These are phyloP conservation scores for Dovyalis caffra DNA, from an alignment of 345 rosid species.

Conservation along the genomic window DNA sequence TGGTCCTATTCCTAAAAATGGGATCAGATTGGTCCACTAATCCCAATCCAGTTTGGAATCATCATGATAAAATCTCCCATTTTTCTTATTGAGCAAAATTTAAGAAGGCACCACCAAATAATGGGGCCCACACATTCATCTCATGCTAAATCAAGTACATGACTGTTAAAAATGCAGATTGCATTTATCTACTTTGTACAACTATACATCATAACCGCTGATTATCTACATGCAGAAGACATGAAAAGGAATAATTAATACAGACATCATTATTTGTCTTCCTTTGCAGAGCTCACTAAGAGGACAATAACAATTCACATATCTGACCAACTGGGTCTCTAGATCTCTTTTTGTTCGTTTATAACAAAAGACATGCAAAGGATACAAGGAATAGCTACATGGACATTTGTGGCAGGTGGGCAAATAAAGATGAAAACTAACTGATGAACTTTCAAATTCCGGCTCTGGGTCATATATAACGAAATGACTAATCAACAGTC, in stretches of 20 bases:
- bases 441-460: neutral
- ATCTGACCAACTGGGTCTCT: no score
- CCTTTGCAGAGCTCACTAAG: neutral
- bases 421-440: neutral
- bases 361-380: slow-evolving; percentile 6
- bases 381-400: slow-evolving; percentile 2
- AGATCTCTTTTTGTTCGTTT: neutral
- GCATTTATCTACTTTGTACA: neutral
- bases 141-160: neutral
- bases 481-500: neutral
- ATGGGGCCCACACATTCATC: neutral
- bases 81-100: neutral
- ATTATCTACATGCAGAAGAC: neutral
- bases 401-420: slow-evolving; percentile 2
- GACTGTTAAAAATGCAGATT: neutral
- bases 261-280: slow-evolving; percentile 3
- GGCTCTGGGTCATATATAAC: neutral
- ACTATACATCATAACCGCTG: neutral
- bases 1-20: neutral
- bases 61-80: neutral
- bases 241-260: neutral
- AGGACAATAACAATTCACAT: slow-evolving; percentile 10
- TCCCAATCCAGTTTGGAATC: neutral
- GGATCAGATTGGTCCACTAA: neutral
- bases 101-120: neutral